Evolutionary conservation across 768 basidiomycete genomes (phyloP), one percentile per base, ranked within the genome.

Genomic region (Amanita exitialis): DNA sequence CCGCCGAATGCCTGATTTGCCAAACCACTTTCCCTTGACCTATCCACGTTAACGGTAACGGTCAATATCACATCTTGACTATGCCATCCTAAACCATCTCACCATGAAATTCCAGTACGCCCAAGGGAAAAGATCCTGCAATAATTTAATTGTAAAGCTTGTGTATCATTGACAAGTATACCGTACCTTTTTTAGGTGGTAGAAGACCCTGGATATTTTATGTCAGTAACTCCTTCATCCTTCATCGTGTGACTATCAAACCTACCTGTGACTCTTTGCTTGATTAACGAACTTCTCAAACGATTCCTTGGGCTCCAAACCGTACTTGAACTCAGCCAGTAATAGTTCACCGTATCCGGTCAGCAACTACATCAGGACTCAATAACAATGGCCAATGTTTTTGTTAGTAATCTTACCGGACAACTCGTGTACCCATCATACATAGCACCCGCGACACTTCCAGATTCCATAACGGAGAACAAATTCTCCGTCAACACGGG

Each of bases 291-390:
- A 68, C 2, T 65, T 60, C 13, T 76, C 67, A 60, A 99, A 98
- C 0, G 88, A 78, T 68, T 98, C 95, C 58, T 91, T 83, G 1
- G 92, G 89, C 61, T 83, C 78, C 1, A 84, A 68, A 13, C 90
- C 93, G 65, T 97, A 99, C 64, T 88, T 90, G 76, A 97, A 97
- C 66, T 97, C 94, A 23, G 89, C 85, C 49, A 97, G 74, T 80
- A 97, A 77, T 37, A 89, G 65, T 66, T 87, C 74, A 15, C 86
- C 86, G 57, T 90, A 89, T 25, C 86, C 86, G 39, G 86, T 89
- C 56, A 90, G 71, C 6, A 90, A 73, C 87, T 89, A 35, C 45
- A 15, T 13, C 30, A 43, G 41, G 27, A 36, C 13, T 34, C 15
- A 45, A 13, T 34, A 2, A 50, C 5, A 53, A 30, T 43, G 42